Evolutionary conservation across 116 monocot genomes (phyloP), one percentile per base, ranked within the genome.

Genomic region (Dioscorea cayenensis): DNA sequence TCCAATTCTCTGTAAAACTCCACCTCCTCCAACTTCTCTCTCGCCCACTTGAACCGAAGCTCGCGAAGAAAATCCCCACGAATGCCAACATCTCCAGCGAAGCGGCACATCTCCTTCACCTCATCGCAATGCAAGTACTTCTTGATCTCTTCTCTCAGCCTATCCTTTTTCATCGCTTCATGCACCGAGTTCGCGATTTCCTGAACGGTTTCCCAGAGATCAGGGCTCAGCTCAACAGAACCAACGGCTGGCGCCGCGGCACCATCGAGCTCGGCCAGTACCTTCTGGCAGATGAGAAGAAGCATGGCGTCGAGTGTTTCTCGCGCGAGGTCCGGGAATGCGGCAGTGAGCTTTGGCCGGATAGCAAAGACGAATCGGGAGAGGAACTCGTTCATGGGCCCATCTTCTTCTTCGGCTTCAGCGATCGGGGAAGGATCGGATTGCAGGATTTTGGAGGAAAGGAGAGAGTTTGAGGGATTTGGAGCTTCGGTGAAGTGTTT

Each of bases 31-130:
- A 90, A 59, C 79, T 90, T 93, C 76, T 90, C 90, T 4, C 77
- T 60, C 0, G 93, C 93, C 93, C 97, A 93, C 68, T 97, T 90
- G 76, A 93, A 93, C 55, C 97, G 78, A 50, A 97, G 79, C 80
- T 97, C 88, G 55, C 86, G 71, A 62, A 97, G 77, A 66, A 93
- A 75, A 19, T 83, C 79, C 0, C 97, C 93, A 1, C 86, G 85
- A 37, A 97, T 81, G 77, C 97, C 97, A 3, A 85, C 72, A 51
- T 97, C 97, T 0, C 62, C 67, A 0, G 93, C 93, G 51, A 92
- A 97, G 51, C 80, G 81, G 55, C 92, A 92, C 92, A 96, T 97
- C 58, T 82, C 78, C 77, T 97, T 97, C 36, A 97, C 90, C 68
- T 88, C 90, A 0, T 87, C 88, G 35, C 75, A 85, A 51, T 96